Evolutionary conservation across 495 filamentous ascomycete species (phyloP), one percentile per base, ranked within the genome.

Genomic region (Tuber aestivum): DNA sequence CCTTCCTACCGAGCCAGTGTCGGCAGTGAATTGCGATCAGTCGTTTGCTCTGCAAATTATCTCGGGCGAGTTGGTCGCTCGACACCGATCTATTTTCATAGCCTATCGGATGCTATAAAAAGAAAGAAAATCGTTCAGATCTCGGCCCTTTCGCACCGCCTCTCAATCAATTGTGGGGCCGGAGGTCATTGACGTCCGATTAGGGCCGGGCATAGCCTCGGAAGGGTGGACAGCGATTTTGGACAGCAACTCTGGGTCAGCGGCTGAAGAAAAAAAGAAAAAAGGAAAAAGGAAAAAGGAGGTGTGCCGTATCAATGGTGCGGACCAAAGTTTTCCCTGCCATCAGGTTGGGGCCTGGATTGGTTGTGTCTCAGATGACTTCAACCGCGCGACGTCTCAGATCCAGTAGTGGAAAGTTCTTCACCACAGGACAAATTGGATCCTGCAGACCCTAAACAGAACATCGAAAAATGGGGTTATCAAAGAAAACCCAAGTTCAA

Each of bases 281-380:
- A 35, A 45, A 20, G 1, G 1, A 12, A 44, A 40, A 40, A 40
- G 2, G 38, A 7, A 40, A 40, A 40, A 40, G 7, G 38, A 3
- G 38, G 38, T 40, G 38, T 40, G 7, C 7, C 38, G 7, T 7
- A n/a, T 65, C 14, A 14, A 27, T 65, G 27, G 27, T 65, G 56
- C 56, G 56, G 56, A 65, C 56, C 56, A 32, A 65, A 65, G 56
- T 65, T 65, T 35, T 65, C 56, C 56, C 56, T 65, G 56, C 27
- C 56, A 18, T 20, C 27, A 65, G 4, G 5, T 18, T 35, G 56
- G 27, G 27, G 35, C 56, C 56, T 65, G 56, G 56, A 32, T 65
- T 65, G 56, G 56, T 14, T 35, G 56, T 32, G 56, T 65, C 56
- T 65, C 27, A 65, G 56, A 65, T 65, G 56, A 35, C 12, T 35